Conservation (phyloP, 2,329 filamentous ascomycete genomes). For the Sclerotinia glacialis region DNA sequence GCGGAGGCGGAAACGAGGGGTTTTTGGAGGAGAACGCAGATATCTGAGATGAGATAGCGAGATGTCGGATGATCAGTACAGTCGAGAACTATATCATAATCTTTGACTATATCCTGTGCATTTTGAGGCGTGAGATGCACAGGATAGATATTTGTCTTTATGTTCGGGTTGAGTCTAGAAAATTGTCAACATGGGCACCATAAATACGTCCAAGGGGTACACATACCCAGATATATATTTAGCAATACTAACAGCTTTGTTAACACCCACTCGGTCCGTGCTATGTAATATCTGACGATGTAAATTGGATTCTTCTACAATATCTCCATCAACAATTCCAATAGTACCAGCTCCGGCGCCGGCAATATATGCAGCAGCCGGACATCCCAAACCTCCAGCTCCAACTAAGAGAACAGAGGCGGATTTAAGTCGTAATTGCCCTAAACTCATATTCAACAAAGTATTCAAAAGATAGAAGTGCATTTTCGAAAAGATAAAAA, state of each 20-base stretch:
- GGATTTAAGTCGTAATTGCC: conserved; percentile 70
- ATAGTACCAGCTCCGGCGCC: conserved; percentile 82
- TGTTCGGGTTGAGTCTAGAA: conserved; percentile 67
- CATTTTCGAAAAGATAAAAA: neutral
- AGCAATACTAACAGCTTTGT: conserved; percentile 77
- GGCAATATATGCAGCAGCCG: conserved; percentile 87
- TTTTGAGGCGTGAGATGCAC: conserved; percentile 67
- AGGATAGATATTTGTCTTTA: conserved; percentile 61
- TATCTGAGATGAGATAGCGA: conserved; percentile 89
- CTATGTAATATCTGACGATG: conserved; percentile 87
- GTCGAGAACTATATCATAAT: conserved; percentile 84
- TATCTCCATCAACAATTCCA: conserved; percentile 83
- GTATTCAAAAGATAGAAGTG: neutral
- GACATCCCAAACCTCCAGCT: conserved; percentile 85
- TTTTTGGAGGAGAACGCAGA: conserved; percentile 75
- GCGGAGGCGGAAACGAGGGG: conserved; percentile 87
- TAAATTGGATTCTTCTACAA: conserved; percentile 84
- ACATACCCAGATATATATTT: conserved; percentile 55
- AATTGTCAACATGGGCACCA: neutral
- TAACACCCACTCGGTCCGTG: conserved; percentile 65
- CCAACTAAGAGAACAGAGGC: conserved; percentile 78
- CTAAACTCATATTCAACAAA: conserved; percentile 44
- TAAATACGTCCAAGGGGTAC: neutral
- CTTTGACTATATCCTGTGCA: conserved; percentile 61
- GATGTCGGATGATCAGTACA: conserved; percentile 93